Base-by-base conservation (phyloP, 83 land plant genomes). In the Picea abies region DNA sequence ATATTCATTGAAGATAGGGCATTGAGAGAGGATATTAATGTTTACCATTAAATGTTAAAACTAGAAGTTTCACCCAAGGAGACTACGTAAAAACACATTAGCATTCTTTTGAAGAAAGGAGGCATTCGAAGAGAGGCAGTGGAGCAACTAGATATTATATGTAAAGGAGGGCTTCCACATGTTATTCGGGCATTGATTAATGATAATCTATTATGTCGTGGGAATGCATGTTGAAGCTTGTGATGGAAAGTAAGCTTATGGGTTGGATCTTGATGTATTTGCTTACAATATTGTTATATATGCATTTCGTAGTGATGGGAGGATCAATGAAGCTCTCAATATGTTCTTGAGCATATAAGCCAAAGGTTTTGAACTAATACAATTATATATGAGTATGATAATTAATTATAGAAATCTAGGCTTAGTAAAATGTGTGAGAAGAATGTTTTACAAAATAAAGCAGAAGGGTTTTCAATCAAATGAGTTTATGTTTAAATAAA, bases 1-100 rank as follows among this genome's bases (percentile, higher is more conserved):
- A 76, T 96, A 67, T 94, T 84, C 85, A 88, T 86, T 22, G 49
- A 77, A 44, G 83, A 85, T 20, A 91, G 92, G 15, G 87, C 89
- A 78, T 79, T 87, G 35, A 87, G 75, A 25, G 91, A 94, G 58
- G 96, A 89, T 14, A 81, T 70, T 15, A 89, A 82, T 77, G 83
- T 88, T 8, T 89, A 94, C 62, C 76, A 85, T 25, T 81, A 84
- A 22, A 32, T 32, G 35, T 32, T 32, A 32, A 32, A 32, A 32
- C 35, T 32, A 32, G 1, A 32, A 0, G 35, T 92, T 67, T 81
- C 58, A 23, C 98, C 95, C 3, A 89, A 96, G 80, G 87, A 88
- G 61, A 81, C 79, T 32, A 92, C 96, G 56, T 92, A 85, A 82
- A 89, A 83, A 79, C 79, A 82, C 12, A 83, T 96, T 20, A 85